Base-by-base conservation (phyloP, 2,329 filamentous ascomycete species). In the Tetracladium maxilliforme region DNA sequence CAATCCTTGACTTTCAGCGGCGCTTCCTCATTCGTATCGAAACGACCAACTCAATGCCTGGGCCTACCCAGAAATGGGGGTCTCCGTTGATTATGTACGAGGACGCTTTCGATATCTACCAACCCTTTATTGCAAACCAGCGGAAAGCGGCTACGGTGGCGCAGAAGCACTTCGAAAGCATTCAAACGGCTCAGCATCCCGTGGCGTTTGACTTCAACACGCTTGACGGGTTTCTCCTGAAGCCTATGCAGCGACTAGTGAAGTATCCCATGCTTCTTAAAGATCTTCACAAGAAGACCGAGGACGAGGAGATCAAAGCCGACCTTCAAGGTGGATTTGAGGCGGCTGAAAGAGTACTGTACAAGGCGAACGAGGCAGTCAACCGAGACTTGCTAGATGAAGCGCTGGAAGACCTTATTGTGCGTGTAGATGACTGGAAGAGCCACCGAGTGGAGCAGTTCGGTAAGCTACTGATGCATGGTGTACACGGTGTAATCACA, bases 71-170 rank as follows among this genome's bases (percentile, higher is more conserved):
- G 48, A 79, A 87, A 47, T 98, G 90, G 90, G 90, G 90, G n/a
- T 64, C 72, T n/a, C 70, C 92, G 0, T 95, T 95, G 44, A 66
- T 79, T 10, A 61, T 73, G 10, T 84, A 87, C 44, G 82, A 90
- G 45, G 81, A 90, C 30, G 70, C 74, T 1, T 94, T 98, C 49
- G 72, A 77, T 33, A 86, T 93, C 31, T 98, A 98, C 47, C 82
- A 93, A 42, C 86, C 86, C 3, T 98, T 95, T 42, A 95, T 95
- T 39, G 83, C 90, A 17, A 98, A 98, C 44, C 87, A 94, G 54
- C 74, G 82, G 37, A 86, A 83, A 45, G 92, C 87, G 30, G 84
- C 87, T 26, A 69, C 77, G 37, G 69, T 81, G n/a, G 86, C 84
- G 10, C 73, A 80, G 38, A 67, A 75, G 31, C 76, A 87, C 31